phyloP scores from a whole-genome alignment of 2,329 filamentous ascomycete species.

The Trichophyton benhamiae region DNA sequence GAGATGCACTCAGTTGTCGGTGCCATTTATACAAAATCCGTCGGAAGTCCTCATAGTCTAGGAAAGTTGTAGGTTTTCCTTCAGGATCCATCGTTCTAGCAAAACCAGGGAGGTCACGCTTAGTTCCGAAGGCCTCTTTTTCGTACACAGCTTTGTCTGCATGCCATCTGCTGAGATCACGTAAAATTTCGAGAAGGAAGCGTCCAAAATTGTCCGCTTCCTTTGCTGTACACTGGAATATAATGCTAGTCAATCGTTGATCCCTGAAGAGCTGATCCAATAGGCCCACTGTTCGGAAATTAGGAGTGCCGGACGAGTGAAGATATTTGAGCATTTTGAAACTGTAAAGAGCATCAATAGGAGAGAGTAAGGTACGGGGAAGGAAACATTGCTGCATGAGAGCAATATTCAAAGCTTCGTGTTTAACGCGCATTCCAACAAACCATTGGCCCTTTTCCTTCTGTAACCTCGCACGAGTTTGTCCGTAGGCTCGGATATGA shows the following conservation, averaged over 20 bases:
- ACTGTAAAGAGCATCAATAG: conserved; percentile 76
- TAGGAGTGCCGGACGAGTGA: conserved; percentile 69
- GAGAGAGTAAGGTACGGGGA: conserved; percentile 73
- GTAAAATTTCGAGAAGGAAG: conserved; percentile 71
- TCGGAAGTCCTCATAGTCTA: conserved; percentile 78
- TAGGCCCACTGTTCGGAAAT: conserved; percentile 74
- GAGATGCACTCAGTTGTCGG: conserved; percentile 60
- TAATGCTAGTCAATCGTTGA: conserved; percentile 65
- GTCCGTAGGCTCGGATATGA: conserved; percentile 54
- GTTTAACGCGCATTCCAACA: conserved; percentile 48
- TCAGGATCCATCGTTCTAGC: conserved; percentile 58
- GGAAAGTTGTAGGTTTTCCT: conserved; percentile 56
- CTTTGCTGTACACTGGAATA: conserved; percentile 79
- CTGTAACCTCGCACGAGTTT: conserved; percentile 56
- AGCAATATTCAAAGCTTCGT: conserved; percentile 57
- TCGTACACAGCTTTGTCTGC: conserved; percentile 63
- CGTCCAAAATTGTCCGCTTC: conserved; percentile 89
- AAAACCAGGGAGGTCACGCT: conserved; percentile 62
- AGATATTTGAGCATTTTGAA: conserved; percentile 79
- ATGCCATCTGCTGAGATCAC: conserved; percentile 77
- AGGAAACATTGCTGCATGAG: conserved; percentile 84
- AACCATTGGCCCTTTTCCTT: conserved; percentile 75
- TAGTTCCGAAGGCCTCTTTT: conserved; percentile 61
- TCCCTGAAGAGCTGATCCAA: conserved; percentile 75
- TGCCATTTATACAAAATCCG: conserved; percentile 85